Conservation (phyloP, 2,329 filamentous ascomycete species). For the Botrytis elliptica region DNA sequence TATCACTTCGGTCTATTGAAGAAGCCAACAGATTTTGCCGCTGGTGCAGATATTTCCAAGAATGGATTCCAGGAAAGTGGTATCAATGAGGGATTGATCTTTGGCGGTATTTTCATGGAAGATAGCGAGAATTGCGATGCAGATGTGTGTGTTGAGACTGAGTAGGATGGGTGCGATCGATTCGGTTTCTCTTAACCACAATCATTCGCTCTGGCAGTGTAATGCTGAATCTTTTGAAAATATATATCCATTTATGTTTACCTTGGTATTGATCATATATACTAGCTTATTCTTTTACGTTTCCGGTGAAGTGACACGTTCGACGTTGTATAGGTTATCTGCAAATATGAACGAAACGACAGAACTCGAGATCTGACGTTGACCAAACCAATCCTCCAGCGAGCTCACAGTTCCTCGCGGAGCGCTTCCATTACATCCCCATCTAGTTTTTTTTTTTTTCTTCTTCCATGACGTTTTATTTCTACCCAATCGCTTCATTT, state of each 20-base stretch:
- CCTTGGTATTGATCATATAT: background rate
- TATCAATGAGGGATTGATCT: conserved; percentile 54
- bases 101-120: conserved; percentile 54
- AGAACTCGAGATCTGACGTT: background rate
- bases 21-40: conserved; percentile 49
- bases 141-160: background rate
- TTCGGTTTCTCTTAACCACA: background rate
- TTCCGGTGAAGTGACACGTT: background rate
- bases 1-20: conserved; percentile 63
- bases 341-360: background rate
- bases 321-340: background rate
- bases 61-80: conserved; percentile 48
- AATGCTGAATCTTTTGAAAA: background rate
- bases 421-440: background rate
- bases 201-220: background rate
- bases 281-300: too few relatives aligned
- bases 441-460: too few relatives aligned
- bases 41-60: conserved; percentile 44
- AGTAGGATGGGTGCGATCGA: background rate
- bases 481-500: background rate
- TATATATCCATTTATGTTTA: background rate
- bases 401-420: background rate
- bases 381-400: background rate
- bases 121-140: conserved; percentile 40
- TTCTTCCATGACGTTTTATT: background rate